These are phyloP conservation scores for Cladophialophora carrionii DNA, from an alignment of 2,329 filamentous ascomycete species.

Conservation along the genomic window DNA sequence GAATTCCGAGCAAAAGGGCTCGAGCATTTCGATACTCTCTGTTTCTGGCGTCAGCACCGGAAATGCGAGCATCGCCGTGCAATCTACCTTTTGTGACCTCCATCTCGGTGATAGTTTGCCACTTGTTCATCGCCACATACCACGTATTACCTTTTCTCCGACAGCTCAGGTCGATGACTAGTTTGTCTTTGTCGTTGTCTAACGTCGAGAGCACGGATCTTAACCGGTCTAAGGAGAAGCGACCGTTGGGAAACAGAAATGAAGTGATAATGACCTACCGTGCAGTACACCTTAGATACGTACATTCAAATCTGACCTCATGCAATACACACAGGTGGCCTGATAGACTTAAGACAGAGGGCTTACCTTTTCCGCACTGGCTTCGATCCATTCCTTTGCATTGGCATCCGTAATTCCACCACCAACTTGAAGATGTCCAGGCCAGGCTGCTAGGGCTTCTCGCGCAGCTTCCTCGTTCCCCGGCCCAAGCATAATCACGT, in stretches of 20 bases:
- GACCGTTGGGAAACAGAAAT: constrained; percentile 82
- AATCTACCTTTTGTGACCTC: constrained; percentile 79
- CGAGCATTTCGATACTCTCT: constrained; percentile 80
- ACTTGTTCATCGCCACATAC: constrained; percentile 99
- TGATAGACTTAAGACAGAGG: not conserved
- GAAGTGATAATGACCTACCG: constrained; percentile 94
- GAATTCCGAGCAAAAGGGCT: constrained; percentile 94
- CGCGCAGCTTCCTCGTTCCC: constrained; percentile 80
- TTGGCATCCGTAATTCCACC: constrained; percentile 91
- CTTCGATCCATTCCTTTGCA: constrained; percentile 81
- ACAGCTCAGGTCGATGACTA: constrained; percentile 95
- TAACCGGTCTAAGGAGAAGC: constrained; percentile 77
- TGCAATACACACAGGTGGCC: not conserved
- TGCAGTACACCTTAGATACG: constrained; percentile 1
- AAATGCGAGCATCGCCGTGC: not conserved
- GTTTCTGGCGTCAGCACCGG: constrained; percentile 16
- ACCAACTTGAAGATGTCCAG: constrained; percentile 79
- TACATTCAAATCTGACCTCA: not conserved
- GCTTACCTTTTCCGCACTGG: constrained; percentile 83
- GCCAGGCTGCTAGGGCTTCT: constrained; percentile 79
- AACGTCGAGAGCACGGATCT: constrained; percentile 73
- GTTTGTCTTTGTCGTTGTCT: constrained; percentile 72
- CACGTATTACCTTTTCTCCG: constrained; percentile 74
- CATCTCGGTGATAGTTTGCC: constrained; percentile 97
- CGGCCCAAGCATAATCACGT: constrained; percentile 95